These are phyloP conservation scores for Hypoxylon fragiforme DNA, from an alignment of 495 filamentous ascomycete species.

Conservation along the genomic window DNA sequence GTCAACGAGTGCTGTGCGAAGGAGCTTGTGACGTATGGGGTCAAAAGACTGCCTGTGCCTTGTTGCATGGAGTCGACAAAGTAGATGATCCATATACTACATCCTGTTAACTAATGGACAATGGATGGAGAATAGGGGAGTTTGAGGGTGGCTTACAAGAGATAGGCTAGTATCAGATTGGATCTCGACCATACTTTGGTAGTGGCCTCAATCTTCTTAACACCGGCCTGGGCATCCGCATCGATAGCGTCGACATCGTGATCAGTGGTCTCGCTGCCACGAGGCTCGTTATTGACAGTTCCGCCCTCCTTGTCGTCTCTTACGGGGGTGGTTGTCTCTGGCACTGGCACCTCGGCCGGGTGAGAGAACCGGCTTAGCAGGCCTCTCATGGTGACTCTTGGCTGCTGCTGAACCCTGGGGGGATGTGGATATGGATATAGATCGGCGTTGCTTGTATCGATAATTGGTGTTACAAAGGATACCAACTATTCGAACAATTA, in stretches of 20 bases:
- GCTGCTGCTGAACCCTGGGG: neutral
- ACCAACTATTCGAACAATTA: slow-evolving; percentile 2
- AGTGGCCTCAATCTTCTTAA: slow-evolving; percentile 53
- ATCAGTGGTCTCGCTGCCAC: slow-evolving; percentile 17
- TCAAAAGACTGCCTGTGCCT: slow-evolving; percentile 43
- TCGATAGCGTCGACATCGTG: slow-evolving; percentile 41
- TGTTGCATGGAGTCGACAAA: slow-evolving; percentile 55
- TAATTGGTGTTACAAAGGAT: neutral
- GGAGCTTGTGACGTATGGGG: slow-evolving; percentile 50
- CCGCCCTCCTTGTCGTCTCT: slow-evolving; percentile 30
- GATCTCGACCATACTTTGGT: slow-evolving; percentile 51
- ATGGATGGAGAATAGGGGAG: neutral
- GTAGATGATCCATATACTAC: slow-evolving; percentile 57
- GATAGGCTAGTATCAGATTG: slow-evolving; percentile 47
- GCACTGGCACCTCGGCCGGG: slow-evolving; percentile 27
- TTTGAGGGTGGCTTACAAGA: slow-evolving; percentile 38
- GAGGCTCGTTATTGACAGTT: slow-evolving; percentile 17
- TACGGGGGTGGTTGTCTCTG: slow-evolving; percentile 11
- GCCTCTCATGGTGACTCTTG: slow-evolving; percentile 25
- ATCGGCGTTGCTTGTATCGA: neutral
- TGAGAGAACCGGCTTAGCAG: slow-evolving; percentile 21
- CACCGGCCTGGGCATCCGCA: slow-evolving; percentile 45
- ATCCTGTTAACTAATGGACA: slow-evolving; percentile 11
- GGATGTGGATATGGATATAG: neutral
- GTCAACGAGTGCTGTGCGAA: slow-evolving; percentile 53